A percentile compares a stretch with the other conserved stretches of the same genome.
These are phyloP conservation scores for Termitomyces titanicus DNA, from an alignment of 768 basidiomycete genomes.

Conservation along the genomic window DNA sequence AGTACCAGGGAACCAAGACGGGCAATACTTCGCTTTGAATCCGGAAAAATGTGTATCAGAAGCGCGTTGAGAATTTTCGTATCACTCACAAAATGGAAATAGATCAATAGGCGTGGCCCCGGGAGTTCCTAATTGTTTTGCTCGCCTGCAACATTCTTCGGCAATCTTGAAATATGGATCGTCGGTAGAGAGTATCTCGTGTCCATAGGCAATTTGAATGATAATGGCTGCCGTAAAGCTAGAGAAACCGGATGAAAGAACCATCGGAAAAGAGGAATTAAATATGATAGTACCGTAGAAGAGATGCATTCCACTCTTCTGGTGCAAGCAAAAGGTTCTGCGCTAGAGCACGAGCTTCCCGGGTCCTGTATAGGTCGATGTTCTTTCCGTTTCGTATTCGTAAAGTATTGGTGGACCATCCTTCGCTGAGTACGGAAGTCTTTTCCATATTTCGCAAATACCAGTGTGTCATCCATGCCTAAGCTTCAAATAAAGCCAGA, in stretches of 20 bases:
- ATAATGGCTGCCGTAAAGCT: conserved; percentile 23
- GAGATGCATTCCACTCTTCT: conserved; percentile 12
- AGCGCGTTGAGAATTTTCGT: too few species aligned
- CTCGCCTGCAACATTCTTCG: conserved; percentile 10
- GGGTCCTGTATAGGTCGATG: conserved; percentile 23
- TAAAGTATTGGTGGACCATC: conserved; percentile 18
- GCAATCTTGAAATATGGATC: conserved; percentile 19
- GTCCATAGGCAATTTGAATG: conserved; percentile 19
- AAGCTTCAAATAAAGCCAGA: conserved; percentile 13
- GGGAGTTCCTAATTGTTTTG: conserved; percentile 10
- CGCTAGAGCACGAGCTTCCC: too few species aligned
- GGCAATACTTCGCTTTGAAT: too few species aligned
- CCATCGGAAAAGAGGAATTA: background rate
- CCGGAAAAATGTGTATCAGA: too few species aligned
- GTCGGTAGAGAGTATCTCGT: conserved; percentile 18
- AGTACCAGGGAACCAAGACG: conserved; percentile 21
- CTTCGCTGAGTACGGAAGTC: conserved; percentile 19
- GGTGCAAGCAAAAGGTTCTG: conserved; percentile 19
- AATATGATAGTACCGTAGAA: background rate
- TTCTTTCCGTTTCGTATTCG: conserved; percentile 14
- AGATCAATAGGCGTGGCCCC: conserved; percentile 19
- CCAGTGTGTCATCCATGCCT: conserved; percentile 6
- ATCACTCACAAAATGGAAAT: conserved; percentile 20
- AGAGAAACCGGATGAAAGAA: background rate
- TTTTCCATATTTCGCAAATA: conserved; percentile 17